phyloP scores from a whole-genome alignment of 768 basidiomycete species.

The Sarcodon sp. region DNA sequence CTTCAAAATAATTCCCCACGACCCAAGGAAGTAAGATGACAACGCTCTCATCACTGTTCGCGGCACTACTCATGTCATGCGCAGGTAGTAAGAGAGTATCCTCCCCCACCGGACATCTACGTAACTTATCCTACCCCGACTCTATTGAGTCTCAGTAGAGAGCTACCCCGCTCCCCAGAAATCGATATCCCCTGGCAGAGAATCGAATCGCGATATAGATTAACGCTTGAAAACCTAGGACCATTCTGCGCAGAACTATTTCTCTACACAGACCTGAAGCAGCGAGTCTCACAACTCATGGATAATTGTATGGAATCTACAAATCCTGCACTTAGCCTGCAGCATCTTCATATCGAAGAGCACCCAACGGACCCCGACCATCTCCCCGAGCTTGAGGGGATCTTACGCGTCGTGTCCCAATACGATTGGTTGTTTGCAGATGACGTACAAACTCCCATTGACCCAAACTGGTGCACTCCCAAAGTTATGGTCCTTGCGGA shows the following conservation, averaged over 20 bases:
- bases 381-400: slow-evolving; percentile 32
- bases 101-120: slow-evolving; percentile 36
- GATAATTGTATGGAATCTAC: slow-evolving; percentile 10
- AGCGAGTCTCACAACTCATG: slow-evolving; percentile 29
- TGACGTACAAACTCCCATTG: slow-evolving; percentile 26
- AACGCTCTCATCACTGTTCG: background rate
- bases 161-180: slow-evolving; percentile 18
- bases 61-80: background rate
- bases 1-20: slow-evolving; percentile 46
- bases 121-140: slow-evolving; percentile 38
- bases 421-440: slow-evolving; percentile 25
- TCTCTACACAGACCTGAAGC: slow-evolving; percentile 46
- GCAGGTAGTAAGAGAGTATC: slow-evolving; percentile 47
- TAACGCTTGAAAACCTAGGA: slow-evolving; percentile 51
- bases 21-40: slow-evolving; percentile 44
- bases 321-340: slow-evolving; percentile 5
- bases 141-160: slow-evolving; percentile 38
- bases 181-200: slow-evolving; percentile 43
- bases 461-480: slow-evolving; percentile 58
- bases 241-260: slow-evolving; percentile 67
- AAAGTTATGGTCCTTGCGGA: slow-evolving; percentile 56
- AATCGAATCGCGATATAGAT: slow-evolving; percentile 48
- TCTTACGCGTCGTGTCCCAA: slow-evolving; percentile 34
- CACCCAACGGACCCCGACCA: slow-evolving; percentile 6
- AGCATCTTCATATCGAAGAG: slow-evolving; percentile 8